Base-by-base conservation (phyloP, 306 rosid species). In the Lathyrus aphaca region DNA sequence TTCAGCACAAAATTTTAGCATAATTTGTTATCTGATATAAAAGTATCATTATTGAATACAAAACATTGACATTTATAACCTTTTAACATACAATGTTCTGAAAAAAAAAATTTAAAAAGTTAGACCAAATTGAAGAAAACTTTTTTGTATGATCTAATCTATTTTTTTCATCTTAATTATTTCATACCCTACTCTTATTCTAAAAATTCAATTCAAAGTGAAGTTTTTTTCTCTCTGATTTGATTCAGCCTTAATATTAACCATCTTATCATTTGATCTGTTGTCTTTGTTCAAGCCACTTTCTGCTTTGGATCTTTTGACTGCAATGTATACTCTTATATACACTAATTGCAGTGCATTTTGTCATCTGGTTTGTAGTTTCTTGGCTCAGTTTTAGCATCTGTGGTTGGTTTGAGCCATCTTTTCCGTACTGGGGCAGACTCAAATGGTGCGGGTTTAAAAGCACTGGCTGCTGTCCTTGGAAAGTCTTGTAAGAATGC, bases 371-470 rank as follows among this genome's bases (percentile, higher is more conserved):
- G 74, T 80, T 45, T 35, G 51, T 78, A 80, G 75, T 75, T 80
- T 70, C 86, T 85, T 58, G 89, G 93, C 70, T 83, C 87, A 72
- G 86, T 85, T 85, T 84, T 72, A 65, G 77, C 91, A 72, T 83
- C 89, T 66, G 96, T 84, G 76, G 93, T 90, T 55, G 96, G 96
- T 79, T 66, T 90, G 64, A 87, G 96, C 83, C 80, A 90, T 68
- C 84, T 87, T 79, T 89, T 87, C 65, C 83, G 63, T 70, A 53
- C 73, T 45, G 87, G 72, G 40, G 79, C 73, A 66, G 96, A 89
- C 79, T 79, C 91, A 73, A 85, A 80, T 21, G 81, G 86, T 67
- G 80, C 69, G 70, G 84, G 74, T 59, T 78, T 90, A 66, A 87
- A 80, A 77, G 69, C 80, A 78, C 65, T 90, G 80, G 91, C 96